A percentile compares a stretch with the other conserved stretches of the same genome.
These are phyloP conservation scores for Phytophthora hibernalis DNA, from an alignment of 352 stramenopile species.

Conservation along the genomic window DNA sequence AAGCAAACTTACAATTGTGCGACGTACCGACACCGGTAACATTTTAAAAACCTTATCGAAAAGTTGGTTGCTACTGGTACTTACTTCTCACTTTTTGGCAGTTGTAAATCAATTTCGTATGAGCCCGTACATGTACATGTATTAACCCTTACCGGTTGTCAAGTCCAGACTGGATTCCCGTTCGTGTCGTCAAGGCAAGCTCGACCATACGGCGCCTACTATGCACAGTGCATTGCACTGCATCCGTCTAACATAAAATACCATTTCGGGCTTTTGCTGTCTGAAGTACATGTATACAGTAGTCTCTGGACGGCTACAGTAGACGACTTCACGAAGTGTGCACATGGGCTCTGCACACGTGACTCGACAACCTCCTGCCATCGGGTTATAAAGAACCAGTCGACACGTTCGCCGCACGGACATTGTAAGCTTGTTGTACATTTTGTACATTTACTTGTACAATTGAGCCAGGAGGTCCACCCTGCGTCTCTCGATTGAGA, in stretches of 20 bases:
- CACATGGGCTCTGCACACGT: background rate
- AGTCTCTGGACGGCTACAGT: background rate
- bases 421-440: too few relatives aligned
- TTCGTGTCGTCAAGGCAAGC: too few relatives aligned
- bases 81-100: too few relatives aligned
- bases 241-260: background rate
- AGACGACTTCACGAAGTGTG: conserved; percentile 17
- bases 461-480: background rate
- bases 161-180: too few relatives aligned
- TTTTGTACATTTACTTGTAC: too few relatives aligned
- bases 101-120: too few relatives aligned
- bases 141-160: too few relatives aligned
- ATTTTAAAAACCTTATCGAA: background rate
- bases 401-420: too few relatives aligned
- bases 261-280: background rate
- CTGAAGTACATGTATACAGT: too few relatives aligned
- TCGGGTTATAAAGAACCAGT: conserved; percentile 15
- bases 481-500: background rate
- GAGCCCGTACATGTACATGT: too few relatives aligned
- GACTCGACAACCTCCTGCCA: background rate
- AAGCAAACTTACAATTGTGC: background rate
- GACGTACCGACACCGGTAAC: background rate
- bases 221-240: background rate
- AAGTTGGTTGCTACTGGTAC: too few relatives aligned
- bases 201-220: too few relatives aligned